Percentiles rank a stretch among this genome's conserved stretches.
These are phyloP conservation scores for Saccharomyces jurei DNA, from an alignment of 805 yeast species.

Conservation along the genomic window DNA sequence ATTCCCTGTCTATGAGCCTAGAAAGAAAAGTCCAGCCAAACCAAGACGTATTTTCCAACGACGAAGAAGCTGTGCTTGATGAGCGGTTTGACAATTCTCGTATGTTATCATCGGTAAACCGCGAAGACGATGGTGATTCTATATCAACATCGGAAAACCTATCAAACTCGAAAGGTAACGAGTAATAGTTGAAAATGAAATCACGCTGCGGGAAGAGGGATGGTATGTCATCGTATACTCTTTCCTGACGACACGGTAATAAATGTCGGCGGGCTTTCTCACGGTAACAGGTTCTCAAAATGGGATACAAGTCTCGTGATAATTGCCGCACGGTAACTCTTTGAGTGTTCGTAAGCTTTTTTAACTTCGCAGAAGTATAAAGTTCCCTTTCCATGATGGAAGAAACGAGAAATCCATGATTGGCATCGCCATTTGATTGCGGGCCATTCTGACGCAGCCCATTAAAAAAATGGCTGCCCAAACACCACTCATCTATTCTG, in stretches of 20 bases:
- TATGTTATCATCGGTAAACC: not conserved
- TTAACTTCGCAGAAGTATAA: conserved; percentile 7
- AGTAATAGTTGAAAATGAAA: not conserved
- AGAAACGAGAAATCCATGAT: not conserved
- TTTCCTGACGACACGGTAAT: not conserved
- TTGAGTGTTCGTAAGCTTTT: conserved; percentile 8
- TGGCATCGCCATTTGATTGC: not conserved
- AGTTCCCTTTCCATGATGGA: not conserved
- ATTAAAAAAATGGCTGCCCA: conserved; percentile 8
- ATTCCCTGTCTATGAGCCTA: not conserved
- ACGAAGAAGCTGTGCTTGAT: not conserved
- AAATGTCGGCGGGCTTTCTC: not conserved
- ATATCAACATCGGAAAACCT: not conserved
- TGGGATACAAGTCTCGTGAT: conserved; percentile 12
- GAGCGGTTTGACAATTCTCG: not conserved
- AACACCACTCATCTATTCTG: conserved; percentile 22
- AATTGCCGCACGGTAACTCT: conserved; percentile 8
- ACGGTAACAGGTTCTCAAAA: conserved; percentile 10
- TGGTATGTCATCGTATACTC: conserved; percentile 1
- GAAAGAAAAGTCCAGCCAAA: conserved; percentile 1
- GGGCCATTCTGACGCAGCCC: conserved; percentile 1
- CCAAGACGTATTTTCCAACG: not conserved
- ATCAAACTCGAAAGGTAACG: not conserved
- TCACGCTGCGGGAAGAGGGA: conserved; percentile 3
- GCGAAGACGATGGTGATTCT: not conserved